Base-by-base conservation (phyloP, 805 yeast genomes). In the Wickerhamiella musiphila region DNA sequence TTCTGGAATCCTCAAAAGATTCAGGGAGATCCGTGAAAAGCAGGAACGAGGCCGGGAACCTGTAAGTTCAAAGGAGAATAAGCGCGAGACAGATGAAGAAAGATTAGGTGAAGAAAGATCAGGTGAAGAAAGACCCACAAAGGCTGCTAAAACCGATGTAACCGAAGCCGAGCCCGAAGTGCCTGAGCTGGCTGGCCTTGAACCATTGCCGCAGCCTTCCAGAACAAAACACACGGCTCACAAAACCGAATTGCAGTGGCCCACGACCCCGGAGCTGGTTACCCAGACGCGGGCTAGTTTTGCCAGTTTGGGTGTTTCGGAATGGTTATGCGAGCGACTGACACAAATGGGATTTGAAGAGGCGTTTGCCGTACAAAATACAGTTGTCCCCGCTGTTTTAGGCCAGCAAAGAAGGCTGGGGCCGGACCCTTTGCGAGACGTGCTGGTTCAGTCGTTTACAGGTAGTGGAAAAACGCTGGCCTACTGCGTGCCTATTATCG, bases 391-490 rank as follows among this genome's bases (percentile, higher is more conserved):
- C n/a, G 49, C 63, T 18, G 51, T 73, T 49, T 51, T 42, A 72
- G 64, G 43, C 51, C 63, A 42, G 44, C 56, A 49, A 22, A 46
- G 48, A 16, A 35, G 42, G 4, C 22, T 49, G 11, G 31, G 49
- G 12, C 62, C 60, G 6, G 60, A 58, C 35, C 46, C 52, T 8
- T 38, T 37, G 41, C 51, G 39, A 1, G 93, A 90, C 53, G 53
- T 83, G 13, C 58, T 86, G 28, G 93, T 86, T 5, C 84, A 86
- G 53, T 93, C 98, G 2, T 70, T 92, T 8, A 86, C 98, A 0
- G 98, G 98, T 26, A 78, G 93, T 0, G 98, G 98, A 46, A 86
- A 86, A 50, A 86, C 98, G 0, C 58, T 90, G 34, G 92, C 94
- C 2, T 86, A 86, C 47, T 63, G 72, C 31, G 63, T 86, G 2